Percentiles rank a stretch among this genome's conserved stretches.
Conservation (phyloP, 345 rosid genomes). For the Balakata baccata region DNA sequence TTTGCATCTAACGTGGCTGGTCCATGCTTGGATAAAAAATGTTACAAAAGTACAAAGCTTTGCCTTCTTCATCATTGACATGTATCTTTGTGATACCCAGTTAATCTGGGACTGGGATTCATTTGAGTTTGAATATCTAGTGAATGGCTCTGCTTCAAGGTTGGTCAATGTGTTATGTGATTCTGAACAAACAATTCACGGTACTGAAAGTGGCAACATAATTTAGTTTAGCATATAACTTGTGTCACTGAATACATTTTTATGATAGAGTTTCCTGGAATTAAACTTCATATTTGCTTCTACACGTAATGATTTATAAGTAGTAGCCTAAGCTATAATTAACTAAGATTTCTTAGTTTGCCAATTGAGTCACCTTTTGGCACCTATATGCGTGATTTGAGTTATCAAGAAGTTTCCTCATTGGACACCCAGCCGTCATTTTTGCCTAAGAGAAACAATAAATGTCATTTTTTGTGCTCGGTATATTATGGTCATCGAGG, state of each 20-base stretch:
- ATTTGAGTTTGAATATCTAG: not conserved
- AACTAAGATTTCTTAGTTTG: not conserved
- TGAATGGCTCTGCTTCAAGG: not conserved
- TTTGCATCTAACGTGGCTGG: not conserved
- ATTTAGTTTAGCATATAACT: not conserved
- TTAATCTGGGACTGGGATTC: not conserved
- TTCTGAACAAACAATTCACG: not conserved
- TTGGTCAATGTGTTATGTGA: constrained; percentile 9
- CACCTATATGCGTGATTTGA: not conserved
- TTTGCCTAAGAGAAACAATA: constrained; percentile 1
- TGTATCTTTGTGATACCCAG: not conserved
- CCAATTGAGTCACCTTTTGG: constrained; percentile 1
- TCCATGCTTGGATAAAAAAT: not conserved
- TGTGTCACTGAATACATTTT: not conserved
- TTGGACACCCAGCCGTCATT: not conserved
- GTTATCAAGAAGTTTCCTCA: not conserved
- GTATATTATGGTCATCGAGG: constrained; percentile 21
- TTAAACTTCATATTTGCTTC: not conserved
- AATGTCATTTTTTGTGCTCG: not conserved
- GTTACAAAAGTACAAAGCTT: not conserved
- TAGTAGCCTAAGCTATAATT: not conserved
- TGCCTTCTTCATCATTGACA: not conserved
- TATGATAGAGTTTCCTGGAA: not conserved
- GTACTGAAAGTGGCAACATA: not conserved
- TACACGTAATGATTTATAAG: not conserved